Base-by-base conservation (phyloP, 257 asterid genomes). In the Striga asiatica region DNA sequence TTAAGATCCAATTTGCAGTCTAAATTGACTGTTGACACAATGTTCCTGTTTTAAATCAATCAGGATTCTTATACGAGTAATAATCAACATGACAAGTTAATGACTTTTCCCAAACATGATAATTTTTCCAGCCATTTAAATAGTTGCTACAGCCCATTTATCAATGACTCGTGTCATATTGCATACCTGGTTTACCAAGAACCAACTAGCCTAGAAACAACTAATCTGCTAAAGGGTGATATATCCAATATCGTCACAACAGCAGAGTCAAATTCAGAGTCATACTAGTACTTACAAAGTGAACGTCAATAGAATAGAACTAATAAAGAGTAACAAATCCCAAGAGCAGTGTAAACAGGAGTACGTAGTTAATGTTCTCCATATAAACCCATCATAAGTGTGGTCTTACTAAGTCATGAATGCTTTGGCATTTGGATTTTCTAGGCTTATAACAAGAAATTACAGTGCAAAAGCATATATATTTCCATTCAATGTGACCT, bases 1-100 rank as follows among this genome's bases (percentile, higher is more conserved):
- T 88, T 88, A 31, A 88, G 91, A 71, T 84, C 97, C 78, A 88
- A 66, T 63, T 88, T 88, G 81, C 93, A 81, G 62, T 82, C 93
- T 81, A 88, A 67, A 60, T 88, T 84, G 70, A 84, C 97, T 0
- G 97, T 88, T 19, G 97, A 88, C 28, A 88, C 97, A 61, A 88
- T 81, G 61, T 87, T 84, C 88, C 94, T 84, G 71, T 23, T 52
- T 25, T 35, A 19, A 20, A 67, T 37, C 14, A 37, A 61, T 51
- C 23, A 62, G 27, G 47, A 56, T 50, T 35, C 54, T 11, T 28
- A 27, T 1, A 42, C 2, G 39, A 6, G 39, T 19, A 50, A 12
- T 8, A 21, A 0, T 57, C 27, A 18, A 34, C 31, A 35, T 37
- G 8, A 56, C 29, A 52, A 4, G 37, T 41, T 21, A 41, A 50